These are phyloP conservation scores for Vitis hybrid DNA, from an alignment of 177 flowering plant genomes.

Conservation along the genomic window DNA sequence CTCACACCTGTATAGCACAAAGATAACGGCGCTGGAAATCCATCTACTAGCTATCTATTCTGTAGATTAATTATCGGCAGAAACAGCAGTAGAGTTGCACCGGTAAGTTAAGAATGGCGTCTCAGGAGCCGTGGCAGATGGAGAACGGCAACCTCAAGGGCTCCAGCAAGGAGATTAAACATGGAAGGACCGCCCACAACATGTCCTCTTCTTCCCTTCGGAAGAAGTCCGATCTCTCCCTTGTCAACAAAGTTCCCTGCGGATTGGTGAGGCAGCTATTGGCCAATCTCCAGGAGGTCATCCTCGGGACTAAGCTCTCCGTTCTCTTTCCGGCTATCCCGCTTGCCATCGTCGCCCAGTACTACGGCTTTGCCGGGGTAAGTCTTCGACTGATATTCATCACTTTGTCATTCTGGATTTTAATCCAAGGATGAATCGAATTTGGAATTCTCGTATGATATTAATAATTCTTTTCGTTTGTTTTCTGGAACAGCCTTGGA, in stretches of 20 bases:
- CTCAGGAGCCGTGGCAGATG: constrained; percentile 31
- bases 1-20: too few species aligned
- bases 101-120: not conserved
- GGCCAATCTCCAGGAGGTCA: constrained; percentile 72
- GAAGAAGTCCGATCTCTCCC: constrained; percentile 72
- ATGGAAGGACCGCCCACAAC: constrained; percentile 73
- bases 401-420: too few species aligned
- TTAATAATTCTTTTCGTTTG: not conserved
- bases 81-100: not conserved
- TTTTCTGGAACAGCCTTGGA: constrained; percentile 65
- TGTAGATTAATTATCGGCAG: not conserved
- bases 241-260: constrained; percentile 43
- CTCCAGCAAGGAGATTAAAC: constrained; percentile 44
- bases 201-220: constrained; percentile 82
- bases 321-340: constrained; percentile 76
- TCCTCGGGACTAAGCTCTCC: constrained; percentile 81
- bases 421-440: not conserved
- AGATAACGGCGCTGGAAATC: too few species aligned
- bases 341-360: constrained; percentile 55
- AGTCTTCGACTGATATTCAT: constrained; percentile 9
- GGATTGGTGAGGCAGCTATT: constrained; percentile 35
- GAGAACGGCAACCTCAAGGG: constrained; percentile 42
- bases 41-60: too few species aligned
- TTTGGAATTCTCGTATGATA: not conserved
- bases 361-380: constrained; percentile 58